These are phyloP conservation scores for Cucurbita moschata DNA, from an alignment of 306 rosid species.

Conservation along the genomic window DNA sequence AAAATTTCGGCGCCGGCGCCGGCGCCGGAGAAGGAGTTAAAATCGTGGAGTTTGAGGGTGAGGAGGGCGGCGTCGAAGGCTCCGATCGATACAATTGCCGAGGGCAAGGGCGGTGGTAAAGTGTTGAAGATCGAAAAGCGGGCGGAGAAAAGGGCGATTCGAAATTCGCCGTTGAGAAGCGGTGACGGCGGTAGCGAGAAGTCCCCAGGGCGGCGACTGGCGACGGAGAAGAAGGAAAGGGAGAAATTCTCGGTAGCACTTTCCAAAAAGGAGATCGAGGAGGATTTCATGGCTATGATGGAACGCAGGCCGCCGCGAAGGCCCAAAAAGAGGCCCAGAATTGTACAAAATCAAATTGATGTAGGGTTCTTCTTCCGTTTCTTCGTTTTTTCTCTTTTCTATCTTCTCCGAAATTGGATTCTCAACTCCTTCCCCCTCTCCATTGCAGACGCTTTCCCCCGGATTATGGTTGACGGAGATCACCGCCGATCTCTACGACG, in stretches of 20 bases:
- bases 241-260: constrained; percentile 34
- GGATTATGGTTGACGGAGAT: constrained; percentile 66
- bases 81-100: constrained; percentile 20
- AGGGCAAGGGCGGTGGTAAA: constrained; percentile 5
- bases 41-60: constrained; percentile 72
- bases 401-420: background rate
- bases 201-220: constrained; percentile 28
- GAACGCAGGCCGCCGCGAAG: constrained; percentile 51
- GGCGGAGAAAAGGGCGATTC: constrained; percentile 7
- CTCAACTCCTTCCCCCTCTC: background rate
- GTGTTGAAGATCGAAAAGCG: constrained; percentile 39
- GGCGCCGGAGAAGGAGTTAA: background rate
- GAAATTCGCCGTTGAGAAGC: constrained; percentile 32
- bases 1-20: background rate
- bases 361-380: constrained; percentile 19
- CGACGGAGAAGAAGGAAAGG: constrained; percentile 29
- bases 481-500: constrained; percentile 53
- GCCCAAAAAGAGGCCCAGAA: constrained; percentile 45
- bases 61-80: constrained; percentile 40
- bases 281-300: constrained; percentile 47
- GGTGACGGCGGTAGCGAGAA: constrained; percentile 20
- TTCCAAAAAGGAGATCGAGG: constrained; percentile 52
- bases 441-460: constrained; percentile 43
- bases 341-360: constrained; percentile 51
- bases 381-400: background rate